Percentiles rank a stretch among this genome's conserved stretches.
These are phyloP conservation scores for Psidium friedrichsthalianum DNA, from an alignment of 345 rosid species.

Conservation along the genomic window DNA sequence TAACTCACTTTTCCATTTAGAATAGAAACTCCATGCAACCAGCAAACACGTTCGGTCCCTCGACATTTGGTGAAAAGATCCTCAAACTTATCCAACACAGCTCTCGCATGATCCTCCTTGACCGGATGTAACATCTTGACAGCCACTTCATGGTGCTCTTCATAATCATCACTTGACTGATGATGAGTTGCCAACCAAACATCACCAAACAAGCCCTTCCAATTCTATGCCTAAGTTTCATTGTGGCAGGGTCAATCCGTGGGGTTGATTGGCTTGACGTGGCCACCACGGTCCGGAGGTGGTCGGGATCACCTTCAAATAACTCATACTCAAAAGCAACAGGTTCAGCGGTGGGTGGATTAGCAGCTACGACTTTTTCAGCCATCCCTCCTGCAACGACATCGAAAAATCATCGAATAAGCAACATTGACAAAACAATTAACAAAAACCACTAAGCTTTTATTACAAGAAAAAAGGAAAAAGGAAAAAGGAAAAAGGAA, in stretches of 20 bases:
- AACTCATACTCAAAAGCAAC: constrained; percentile 60
- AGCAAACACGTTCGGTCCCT: constrained; percentile 39
- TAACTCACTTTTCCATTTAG: constrained; percentile 60
- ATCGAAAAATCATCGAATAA: background rate
- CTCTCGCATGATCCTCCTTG: constrained; percentile 44
- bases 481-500: background rate
- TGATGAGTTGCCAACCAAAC: constrained; percentile 90
- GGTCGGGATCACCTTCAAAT: constrained; percentile 51
- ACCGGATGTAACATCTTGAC: constrained; percentile 67
- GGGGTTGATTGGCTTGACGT: constrained; percentile 35
- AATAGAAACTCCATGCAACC: constrained; percentile 62
- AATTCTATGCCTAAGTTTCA: constrained; percentile 80
- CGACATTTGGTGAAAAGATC: constrained; percentile 47
- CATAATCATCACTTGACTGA: constrained; percentile 45
- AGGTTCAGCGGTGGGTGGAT: constrained; percentile 1
- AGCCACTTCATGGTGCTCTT: constrained; percentile 71
- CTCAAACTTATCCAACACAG: constrained; percentile 50
- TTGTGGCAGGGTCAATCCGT: constrained; percentile 55
- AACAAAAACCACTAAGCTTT: background rate
- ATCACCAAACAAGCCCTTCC: constrained; percentile 96
- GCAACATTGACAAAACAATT: background rate
- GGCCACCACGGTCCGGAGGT: constrained; percentile 37
- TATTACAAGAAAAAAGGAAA: background rate
- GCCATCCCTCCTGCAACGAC: constrained; percentile 33
- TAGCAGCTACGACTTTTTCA: constrained; percentile 34